Base-by-base conservation (phyloP, 2,329 filamentous ascomycete species). In the Clathrospora elynae region DNA sequence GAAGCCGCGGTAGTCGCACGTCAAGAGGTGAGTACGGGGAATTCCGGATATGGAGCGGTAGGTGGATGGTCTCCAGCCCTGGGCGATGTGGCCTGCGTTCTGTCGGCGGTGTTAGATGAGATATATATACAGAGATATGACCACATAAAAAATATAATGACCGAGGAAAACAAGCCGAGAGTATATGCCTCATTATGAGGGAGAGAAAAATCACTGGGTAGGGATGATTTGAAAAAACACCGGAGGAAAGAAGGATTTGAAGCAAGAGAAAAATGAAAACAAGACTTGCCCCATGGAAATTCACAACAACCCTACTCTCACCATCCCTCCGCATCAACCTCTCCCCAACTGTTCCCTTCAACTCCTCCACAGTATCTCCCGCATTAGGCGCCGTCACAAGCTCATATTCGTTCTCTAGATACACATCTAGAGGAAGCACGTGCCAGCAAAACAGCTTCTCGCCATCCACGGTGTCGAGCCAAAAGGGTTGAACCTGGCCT, bases 1-100 rank as follows among this genome's bases (percentile, higher is more conserved):
- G 57, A 89, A 96, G 5, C 91, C 91, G 12, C 91, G 86, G 71
- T 96, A 96, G 74, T 96, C 90, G 59, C 96, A 84, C 25, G 89
- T 82, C n/a, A 96, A 76, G 30, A 96, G 81, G 64, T 96, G 91
- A 40, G 90, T 82, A 42, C 80, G 76, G 0, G 77, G 66, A 23
- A 85, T 83, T 37, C 86, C 81, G 3, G 90, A 83, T 28, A 96
- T 75, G 30, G 84, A 79, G 57, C 90, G 88, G 67, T 95, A 95
- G 42, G 84, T 87, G 20, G 84, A 78, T 2, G 90, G 86, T 11
- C 92, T 83, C 65, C 85, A 80, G 46, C 83, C 84, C 67, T 95
- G 88, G 12, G 86, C 90, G 19, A 97, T 71, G 59, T 95, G 88
- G 4, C 89, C 92, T 22, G 90, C 90, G 68, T 96, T 97, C 77